Percentiles rank a stretch among this genome's conserved stretches.
Conservation (phyloP, 768 basidiomycete genomes). For the Clitopilus hobsonii region DNA sequence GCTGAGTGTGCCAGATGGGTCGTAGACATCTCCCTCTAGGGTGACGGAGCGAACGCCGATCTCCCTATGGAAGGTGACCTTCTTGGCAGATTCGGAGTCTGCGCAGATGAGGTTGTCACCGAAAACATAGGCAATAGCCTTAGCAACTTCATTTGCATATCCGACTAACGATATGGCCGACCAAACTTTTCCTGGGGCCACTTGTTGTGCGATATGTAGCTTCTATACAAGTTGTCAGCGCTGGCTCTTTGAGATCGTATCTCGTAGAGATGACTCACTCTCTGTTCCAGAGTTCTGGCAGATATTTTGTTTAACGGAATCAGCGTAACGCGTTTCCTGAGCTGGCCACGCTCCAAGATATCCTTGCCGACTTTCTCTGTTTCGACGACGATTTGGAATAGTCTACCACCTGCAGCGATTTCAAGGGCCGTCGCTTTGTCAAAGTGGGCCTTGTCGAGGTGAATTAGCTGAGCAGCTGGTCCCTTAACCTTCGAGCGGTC, state of each 20-base stretch:
- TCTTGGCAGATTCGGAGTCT: slow-evolving; percentile 81
- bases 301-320: slow-evolving; percentile 93
- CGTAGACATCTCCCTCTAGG: slow-evolving; percentile 92
- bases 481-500: slow-evolving; percentile 88
- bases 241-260: too few relatives aligned
- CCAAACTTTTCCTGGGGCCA: slow-evolving; percentile 78
- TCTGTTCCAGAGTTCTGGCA: slow-evolving; percentile 37
- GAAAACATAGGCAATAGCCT: slow-evolving; percentile 92
- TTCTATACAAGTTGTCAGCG: slow-evolving; percentile 43
- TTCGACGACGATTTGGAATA: slow-evolving; percentile 93
- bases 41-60: slow-evolving; percentile 83
- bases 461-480: slow-evolving; percentile 84
- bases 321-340: slow-evolving; percentile 88
- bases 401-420: slow-evolving; percentile 81
- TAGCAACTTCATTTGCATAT: slow-evolving; percentile 74
- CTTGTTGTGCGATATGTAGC: slow-evolving; percentile 62
- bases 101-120: slow-evolving; percentile 89
- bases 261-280: too few relatives aligned
- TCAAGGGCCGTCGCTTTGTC: slow-evolving; percentile 88
- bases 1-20: slow-evolving; percentile 89
- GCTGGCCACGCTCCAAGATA: slow-evolving; percentile 64
- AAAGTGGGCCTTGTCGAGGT: slow-evolving; percentile 63
- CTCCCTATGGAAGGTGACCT: slow-evolving; percentile 74
- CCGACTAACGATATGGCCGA: slow-evolving; percentile 87
- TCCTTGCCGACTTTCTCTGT: slow-evolving; percentile 86